A percentile compares a stretch with the other conserved stretches of the same genome.
These are phyloP conservation scores for Penicillium bovifimosum DNA, from an alignment of 495 filamentous ascomycete species.

Conservation along the genomic window DNA sequence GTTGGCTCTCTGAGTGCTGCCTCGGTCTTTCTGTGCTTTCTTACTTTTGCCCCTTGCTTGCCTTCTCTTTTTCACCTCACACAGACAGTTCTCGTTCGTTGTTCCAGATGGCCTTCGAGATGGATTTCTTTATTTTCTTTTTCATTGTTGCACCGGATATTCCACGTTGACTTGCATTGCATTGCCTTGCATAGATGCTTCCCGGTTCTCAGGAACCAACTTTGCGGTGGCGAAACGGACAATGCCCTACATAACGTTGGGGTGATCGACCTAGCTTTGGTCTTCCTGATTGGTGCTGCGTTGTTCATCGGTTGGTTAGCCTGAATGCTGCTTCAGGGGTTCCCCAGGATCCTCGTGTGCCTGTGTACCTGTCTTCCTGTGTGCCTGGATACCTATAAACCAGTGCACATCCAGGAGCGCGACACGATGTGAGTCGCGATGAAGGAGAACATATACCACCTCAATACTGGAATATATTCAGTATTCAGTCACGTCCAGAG, in stretches of 20 bases:
- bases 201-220: slow-evolving; percentile 18
- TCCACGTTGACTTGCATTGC: slow-evolving; percentile 23
- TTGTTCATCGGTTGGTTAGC: background rate
- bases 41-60: slow-evolving; percentile 3
- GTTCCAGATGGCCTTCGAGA: background rate
- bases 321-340: background rate
- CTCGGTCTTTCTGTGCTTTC: background rate
- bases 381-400: background rate
- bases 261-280: background rate
- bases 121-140: background rate
- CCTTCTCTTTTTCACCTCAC: background rate
- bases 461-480: background rate
- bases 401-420: background rate
- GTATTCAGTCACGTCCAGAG: background rate
- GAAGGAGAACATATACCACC: background rate
- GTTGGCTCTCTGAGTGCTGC: background rate
- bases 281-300: background rate
- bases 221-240: slow-evolving; percentile 12
- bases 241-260: slow-evolving; percentile 5
- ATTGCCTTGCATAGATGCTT: slow-evolving; percentile 21
- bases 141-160: background rate
- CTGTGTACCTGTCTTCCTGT: background rate
- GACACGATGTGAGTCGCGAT: slow-evolving; percentile 7
- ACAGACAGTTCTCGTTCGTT: slow-evolving; percentile 2
- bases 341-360: slow-evolving; percentile 4